Evolutionary conservation across 768 basidiomycete genomes (phyloP), one percentile per base, ranked within the genome.

Genomic region (Calocera viscosa): DNA sequence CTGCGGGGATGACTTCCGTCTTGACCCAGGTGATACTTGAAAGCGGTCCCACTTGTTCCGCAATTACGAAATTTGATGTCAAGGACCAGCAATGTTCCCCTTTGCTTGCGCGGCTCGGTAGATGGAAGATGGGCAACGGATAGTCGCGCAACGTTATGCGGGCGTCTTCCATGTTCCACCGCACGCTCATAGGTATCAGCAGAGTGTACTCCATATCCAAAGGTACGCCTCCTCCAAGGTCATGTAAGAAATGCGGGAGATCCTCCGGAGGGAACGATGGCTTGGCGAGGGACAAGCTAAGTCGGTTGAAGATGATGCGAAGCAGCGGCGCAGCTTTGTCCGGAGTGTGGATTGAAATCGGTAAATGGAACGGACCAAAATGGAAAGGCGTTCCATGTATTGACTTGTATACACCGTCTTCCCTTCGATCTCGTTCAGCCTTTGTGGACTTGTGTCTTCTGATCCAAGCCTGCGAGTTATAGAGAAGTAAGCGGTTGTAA

Each of bases 141-240:
- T 95, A 94, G 76, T 95, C 93, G 34, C 94, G 86, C 10, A 94
- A 79, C 2, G 82, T 82, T 49, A 86, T 77, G 60, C 80, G 81
- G 19, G 86, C 76, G n/a, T 84, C 81, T 1, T 81, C 78, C 64
- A 91, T 78, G 1, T 83, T 80, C 75, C 91, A 84, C 38, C 82
- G 80, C 22, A 98, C 74, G 72, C 93, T 88, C 71, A 97, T 76
- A 1, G 94, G 94, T 22, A 95, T 77, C 70, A 96, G 80, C 28
- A 97, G 79, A 12, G 89, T 86, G 74, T 87, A 96, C 70, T 83
- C 71, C 0, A 87, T 88, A 65, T 87, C 82, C 17, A 75, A 76
- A 1, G 91, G 90, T 64, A 95, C 73, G 10, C 86, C 87, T 63
- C 74, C 75, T 30, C 91, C 91, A 72, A 84, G 83, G 67, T 84